These are phyloP conservation scores for Russula sp. DNA, from an alignment of 768 basidiomycete genomes.

Conservation along the genomic window DNA sequence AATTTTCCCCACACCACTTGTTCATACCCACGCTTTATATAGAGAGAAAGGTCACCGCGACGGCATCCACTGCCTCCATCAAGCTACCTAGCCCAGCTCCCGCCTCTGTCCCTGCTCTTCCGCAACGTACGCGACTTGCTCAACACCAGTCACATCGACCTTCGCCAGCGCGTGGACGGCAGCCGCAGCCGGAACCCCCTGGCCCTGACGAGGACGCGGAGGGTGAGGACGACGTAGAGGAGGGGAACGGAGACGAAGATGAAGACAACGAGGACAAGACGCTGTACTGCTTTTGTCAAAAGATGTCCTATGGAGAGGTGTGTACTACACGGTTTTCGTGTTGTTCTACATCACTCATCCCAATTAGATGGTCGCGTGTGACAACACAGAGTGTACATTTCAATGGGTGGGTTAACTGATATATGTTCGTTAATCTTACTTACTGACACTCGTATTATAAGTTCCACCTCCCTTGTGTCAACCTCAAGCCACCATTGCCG, in stretches of 20 bases:
- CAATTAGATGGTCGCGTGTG: conserved; percentile 22
- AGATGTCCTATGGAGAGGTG: conserved; percentile 54
- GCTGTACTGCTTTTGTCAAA: conserved; percentile 57
- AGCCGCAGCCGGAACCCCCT: conserved; percentile 6
- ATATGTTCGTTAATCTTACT: background rate
- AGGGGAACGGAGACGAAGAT: conserved; percentile 37
- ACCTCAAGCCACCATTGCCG: conserved; percentile 47
- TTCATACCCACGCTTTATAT: background rate
- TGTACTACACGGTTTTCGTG: conserved; percentile 13
- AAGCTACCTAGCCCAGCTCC: conserved; percentile 34
- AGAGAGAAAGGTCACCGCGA: conserved; percentile 23
- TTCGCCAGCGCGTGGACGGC: conserved; percentile 16
- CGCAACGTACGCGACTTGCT: conserved; percentile 26
- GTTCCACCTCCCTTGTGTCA: conserved; percentile 61
- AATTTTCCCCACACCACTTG: background rate
- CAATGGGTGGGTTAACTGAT: conserved; percentile 19
- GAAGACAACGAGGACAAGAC: conserved; percentile 52
- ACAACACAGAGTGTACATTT: conserved; percentile 17
- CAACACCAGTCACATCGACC: conserved; percentile 24
- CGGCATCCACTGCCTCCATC: conserved; percentile 26
- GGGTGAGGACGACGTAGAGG: conserved; percentile 31
- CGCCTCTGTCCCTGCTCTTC: conserved; percentile 15
- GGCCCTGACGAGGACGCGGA: conserved; percentile 30
- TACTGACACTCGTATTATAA: conserved; percentile 24
- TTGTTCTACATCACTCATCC: background rate